Base-by-base conservation (phyloP, 768 basidiomycete species). In the Suillus brevipes region DNA sequence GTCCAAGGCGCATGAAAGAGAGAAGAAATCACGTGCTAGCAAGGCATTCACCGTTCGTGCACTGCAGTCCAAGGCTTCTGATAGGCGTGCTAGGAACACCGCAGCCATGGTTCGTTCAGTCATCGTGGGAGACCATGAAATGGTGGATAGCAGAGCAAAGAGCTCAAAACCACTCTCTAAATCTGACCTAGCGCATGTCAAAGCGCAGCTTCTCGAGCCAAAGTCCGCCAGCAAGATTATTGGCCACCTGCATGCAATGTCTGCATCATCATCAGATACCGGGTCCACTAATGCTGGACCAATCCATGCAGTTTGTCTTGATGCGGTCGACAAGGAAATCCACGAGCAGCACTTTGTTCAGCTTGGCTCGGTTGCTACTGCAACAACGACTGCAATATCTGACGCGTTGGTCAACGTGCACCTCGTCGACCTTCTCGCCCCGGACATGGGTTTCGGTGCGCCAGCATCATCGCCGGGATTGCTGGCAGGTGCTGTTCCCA, bases 251-350 rank as follows among this genome's bases (percentile, higher is more conserved):
- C 87, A 84, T 47, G 69, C 78, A 9, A 80, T 94, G 47, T 85
- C 92, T n/a, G 23, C 67, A 37, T 70, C 67, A 37, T 45, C 63
- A 56, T 12, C 36, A 12, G 69, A 68, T 40, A 16, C 69, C 23
- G 59, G 65, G 12, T 47, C 66, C 2, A 60, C 68, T 31, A 38
- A 57, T 58, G 74, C 74, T 60, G 71, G 78, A 4, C 90, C 90
- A 25, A 91, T 94, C 36, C 92, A 89, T 70, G 92, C 91, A 0
- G 91, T 93, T 25, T 94, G 90, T 69, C 82, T 94, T 45, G 82
- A 80, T 37, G 80, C 81, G 67, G 72, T 85, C 2, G 92, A 94
- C 63, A 82, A 74, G 9, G 90, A 92, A 69, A 84, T 83, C 36
- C 80, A 90, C 14, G 75, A 80, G 31, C 78, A 82, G n/a, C 84